Evolutionary conservation across 331 rosid genomes (phyloP).

Genomic region (Quercus lobata): DNA sequence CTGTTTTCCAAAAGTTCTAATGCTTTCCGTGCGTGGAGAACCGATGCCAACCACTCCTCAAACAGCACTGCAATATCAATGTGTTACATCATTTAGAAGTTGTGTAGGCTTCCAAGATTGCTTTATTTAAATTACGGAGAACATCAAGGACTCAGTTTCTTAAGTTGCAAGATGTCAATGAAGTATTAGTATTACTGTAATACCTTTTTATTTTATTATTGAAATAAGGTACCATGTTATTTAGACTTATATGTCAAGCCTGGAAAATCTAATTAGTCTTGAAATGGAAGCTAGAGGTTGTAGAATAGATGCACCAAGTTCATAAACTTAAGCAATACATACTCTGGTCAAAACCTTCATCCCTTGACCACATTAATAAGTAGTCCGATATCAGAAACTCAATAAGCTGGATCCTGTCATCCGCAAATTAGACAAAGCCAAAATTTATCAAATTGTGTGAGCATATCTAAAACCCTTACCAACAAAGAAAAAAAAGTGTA

Average conservation of each 20-base stretch:
- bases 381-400: constrained; percentile 75
- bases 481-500: background rate
- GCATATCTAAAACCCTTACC: background rate
- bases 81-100: constrained; percentile 7
- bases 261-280: background rate
- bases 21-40: constrained; percentile 68
- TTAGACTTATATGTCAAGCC: background rate
- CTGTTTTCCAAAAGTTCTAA: constrained; percentile 81
- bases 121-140: background rate
- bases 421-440: constrained; percentile 15
- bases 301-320: constrained; percentile 4
- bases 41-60: constrained; percentile 77
- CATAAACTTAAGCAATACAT: constrained; percentile 24
- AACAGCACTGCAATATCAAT: constrained; percentile 51
- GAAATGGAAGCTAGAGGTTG: background rate
- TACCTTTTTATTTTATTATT: background rate
- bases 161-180: background rate
- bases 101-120: constrained; percentile 11
- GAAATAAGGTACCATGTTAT: background rate
- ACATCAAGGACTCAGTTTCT: background rate
- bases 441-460: background rate
- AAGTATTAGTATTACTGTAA: background rate
- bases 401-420: constrained; percentile 79
- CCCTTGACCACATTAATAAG: constrained; percentile 65
- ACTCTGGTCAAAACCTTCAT: constrained; percentile 56